phyloP scores from a whole-genome alignment of 257 asterid genomes.

The Solanum virginianum region DNA sequence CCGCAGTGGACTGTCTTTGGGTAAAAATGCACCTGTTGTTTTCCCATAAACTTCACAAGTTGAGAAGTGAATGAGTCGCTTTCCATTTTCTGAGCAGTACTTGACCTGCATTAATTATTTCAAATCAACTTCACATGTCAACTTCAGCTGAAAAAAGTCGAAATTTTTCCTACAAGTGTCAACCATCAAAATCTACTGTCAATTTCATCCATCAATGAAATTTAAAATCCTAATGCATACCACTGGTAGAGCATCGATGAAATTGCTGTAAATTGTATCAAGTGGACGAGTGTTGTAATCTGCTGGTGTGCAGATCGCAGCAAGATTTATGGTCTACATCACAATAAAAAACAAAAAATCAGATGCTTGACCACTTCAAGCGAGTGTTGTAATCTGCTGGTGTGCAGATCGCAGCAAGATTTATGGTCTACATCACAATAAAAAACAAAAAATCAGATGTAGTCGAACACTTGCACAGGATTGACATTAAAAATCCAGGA shows the following conservation, averaged over 20 bases:
- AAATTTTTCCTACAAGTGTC: not conserved
- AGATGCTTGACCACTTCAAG: no score
- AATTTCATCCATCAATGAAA: not conserved
- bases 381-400: slow-evolving; percentile 98
- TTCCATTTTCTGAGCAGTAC: slow-evolving; percentile 78
- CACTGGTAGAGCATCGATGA: slow-evolving; percentile 87
- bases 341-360: slow-evolving; percentile 9
- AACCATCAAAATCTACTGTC: not conserved
- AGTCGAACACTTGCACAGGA: slow-evolving; percentile 4
- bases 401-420: slow-evolving; percentile 93
- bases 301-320: slow-evolving; percentile 95
- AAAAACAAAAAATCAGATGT: slow-evolving; percentile 4
- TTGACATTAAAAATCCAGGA: not conserved
- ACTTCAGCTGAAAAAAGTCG: not conserved
- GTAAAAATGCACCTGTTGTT: slow-evolving; percentile 66
- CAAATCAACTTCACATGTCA: not conserved
- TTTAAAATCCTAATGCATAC: slow-evolving; percentile 20
- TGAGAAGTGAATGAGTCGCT: slow-evolving; percentile 88
- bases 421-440: slow-evolving; percentile 42
- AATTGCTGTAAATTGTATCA: slow-evolving; percentile 88
- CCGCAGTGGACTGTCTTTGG: slow-evolving; percentile 70
- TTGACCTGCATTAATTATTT: slow-evolving; percentile 44
- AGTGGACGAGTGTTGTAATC: slow-evolving; percentile 89
- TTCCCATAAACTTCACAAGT: slow-evolving; percentile 92
- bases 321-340: slow-evolving; percentile 65